Evolutionary conservation across 164 flowering plant genomes (phyloP), one percentile per base, ranked within the genome.

Genomic region (Amborella trichopoda): DNA sequence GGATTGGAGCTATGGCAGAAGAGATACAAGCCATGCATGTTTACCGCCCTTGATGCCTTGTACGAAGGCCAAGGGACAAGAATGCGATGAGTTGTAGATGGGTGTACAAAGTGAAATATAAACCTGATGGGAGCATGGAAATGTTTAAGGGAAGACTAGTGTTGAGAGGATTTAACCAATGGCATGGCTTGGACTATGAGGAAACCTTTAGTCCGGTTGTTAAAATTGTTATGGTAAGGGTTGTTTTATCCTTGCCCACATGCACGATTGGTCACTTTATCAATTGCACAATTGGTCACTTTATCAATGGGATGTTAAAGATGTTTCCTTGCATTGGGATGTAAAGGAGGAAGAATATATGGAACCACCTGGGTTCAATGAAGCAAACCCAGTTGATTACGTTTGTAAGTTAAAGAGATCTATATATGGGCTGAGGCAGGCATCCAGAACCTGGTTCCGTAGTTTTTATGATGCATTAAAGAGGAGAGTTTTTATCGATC

Each of bases 121-220:
- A 0, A 9, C 11, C 4, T 5, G 32, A 44, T 26, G 32, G 30
- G 13, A 2, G 14, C 0, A 44, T 26, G 2, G 32, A 24, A 26
- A 22, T 18, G 12, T 26, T 26, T 19, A 8, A 46, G 24, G 34
- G 10, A 45, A 5, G 20, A 22, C 4, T 46, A n/a, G 37, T 46
- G 12, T 14, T 1, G 3, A 8, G 26, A 19, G 50, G 50, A 2
- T 46, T 46, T 10, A 9, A 28, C 6, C 50, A 13, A 28, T 25
- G 12, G 6, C 38, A 17, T 0, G 13, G 39, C 14, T 22, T 27
- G 19, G 37, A 46, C 21, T 46, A 28, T 30, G 24, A 14, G 1
- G 24, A 46, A 6, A 46, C 50, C 6, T 46, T 46, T 16, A 46
- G 39, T 30, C 37, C 39, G 5, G 39, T 19, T 3, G 50, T 30